Evolutionary conservation across 2,329 filamentous ascomycete genomes (phyloP).

Genomic region (Xylariales sp.): DNA sequence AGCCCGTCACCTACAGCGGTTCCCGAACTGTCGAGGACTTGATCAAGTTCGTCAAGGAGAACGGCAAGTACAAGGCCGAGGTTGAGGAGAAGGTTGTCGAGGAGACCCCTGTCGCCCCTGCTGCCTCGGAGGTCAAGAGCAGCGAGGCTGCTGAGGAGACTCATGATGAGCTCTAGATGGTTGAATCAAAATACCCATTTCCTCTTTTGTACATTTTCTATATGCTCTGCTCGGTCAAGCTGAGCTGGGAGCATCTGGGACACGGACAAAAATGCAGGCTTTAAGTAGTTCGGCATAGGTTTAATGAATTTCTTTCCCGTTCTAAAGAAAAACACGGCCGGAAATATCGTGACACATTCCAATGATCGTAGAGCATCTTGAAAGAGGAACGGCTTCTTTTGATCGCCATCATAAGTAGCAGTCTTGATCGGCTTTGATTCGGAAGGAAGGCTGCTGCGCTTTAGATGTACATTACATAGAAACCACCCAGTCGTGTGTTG

Average conservation of each 20-base stretch:
- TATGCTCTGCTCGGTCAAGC: constrained; percentile 9
- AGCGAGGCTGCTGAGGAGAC: constrained; percentile 40
- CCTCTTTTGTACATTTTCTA: constrained; percentile 10
- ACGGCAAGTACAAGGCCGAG: constrained; percentile 82
- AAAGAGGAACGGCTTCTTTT: no score
- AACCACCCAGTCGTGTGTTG: no score
- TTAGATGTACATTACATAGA: no score
- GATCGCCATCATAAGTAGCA: no score
- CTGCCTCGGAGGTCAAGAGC: constrained; percentile 45
- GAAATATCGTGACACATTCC: no score
- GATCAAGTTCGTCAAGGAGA: constrained; percentile 87
- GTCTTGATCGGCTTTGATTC: no score
- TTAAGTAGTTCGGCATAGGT: constrained; percentile 9
- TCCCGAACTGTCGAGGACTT: constrained; percentile 88
- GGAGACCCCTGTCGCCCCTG: constrained; percentile 46
- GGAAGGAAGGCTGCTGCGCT: no score
- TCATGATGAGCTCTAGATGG: constrained; percentile 73
- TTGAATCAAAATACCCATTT: constrained; percentile 13
- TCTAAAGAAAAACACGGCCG: no score
- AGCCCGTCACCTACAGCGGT: constrained; percentile 82
- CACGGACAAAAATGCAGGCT: constrained; percentile 7
- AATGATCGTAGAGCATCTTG: no score
- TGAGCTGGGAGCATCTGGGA: constrained; percentile 9
- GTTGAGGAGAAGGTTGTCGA: constrained; percentile 53
- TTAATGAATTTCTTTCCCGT: constrained; percentile 11